Conservation (phyloP, 805 yeast species). For the Kodamaea laetipori region DNA sequence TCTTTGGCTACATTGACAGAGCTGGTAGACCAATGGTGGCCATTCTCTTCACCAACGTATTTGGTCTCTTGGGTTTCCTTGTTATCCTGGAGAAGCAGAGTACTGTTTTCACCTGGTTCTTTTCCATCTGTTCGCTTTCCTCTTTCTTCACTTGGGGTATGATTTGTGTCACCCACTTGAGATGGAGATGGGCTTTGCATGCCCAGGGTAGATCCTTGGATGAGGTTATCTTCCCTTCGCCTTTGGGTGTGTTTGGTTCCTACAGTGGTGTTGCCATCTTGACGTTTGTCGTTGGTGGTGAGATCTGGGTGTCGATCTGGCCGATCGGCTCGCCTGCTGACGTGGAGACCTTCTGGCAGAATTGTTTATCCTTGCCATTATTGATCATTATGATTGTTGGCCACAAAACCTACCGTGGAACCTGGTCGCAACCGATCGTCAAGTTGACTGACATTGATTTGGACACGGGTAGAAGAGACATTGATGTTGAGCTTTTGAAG, state of each 20-base stretch:
- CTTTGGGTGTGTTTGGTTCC: constrained; percentile 42
- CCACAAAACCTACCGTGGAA: constrained; percentile 39
- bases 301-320: constrained; percentile 42
- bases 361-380: constrained; percentile 44
- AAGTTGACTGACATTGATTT: constrained; percentile 40
- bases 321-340: constrained; percentile 34
- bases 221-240: constrained; percentile 38
- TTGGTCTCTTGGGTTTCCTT: constrained; percentile 45
- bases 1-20: constrained; percentile 42
- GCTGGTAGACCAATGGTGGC: constrained; percentile 47
- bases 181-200: constrained; percentile 43
- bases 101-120: constrained; percentile 42
- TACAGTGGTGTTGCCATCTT: constrained; percentile 33
- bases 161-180: constrained; percentile 42
- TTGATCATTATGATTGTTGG: constrained; percentile 46
- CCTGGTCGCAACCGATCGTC: constrained; percentile 32
- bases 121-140: constrained; percentile 43
- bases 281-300: constrained; percentile 36
- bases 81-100: constrained; percentile 34
- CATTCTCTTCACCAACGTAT: constrained; percentile 30
- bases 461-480: constrained; percentile 45
- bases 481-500: constrained; percentile 38
- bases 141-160: constrained; percentile 45
- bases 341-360: constrained; percentile 49
- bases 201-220: constrained; percentile 35